Base-by-base conservation (phyloP, 257 asterid species). In the Solanum rostratum region DNA sequence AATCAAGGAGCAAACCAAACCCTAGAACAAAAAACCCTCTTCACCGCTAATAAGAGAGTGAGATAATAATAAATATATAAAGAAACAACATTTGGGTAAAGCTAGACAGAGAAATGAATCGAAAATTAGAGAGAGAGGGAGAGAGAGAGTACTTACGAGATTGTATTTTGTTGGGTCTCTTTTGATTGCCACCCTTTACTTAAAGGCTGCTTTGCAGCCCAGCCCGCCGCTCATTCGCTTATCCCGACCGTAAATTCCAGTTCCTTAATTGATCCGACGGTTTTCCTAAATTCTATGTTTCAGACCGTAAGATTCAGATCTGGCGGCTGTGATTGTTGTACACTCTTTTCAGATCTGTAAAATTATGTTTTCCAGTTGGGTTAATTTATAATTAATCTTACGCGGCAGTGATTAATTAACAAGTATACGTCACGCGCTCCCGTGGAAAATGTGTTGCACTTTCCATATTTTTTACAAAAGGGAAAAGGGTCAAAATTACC, bases 81-180 rank as follows among this genome's bases (percentile, higher is more conserved):
- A 68, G 86, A 83, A 54, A 86, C 41, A 46, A 74, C 22, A 46
- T 22, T 74, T 74, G 81, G 81, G 22, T 74, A 74, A 85, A 85
- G 85, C 79, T 86, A 79, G 87, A 41, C 13, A 71, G 29, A 73
- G 81, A 46, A 22, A 76, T 24, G 43, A 46, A 76, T 30, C 52
- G 33, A 52, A 24, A 62, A 9, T n/a, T n/a, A 66, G 63, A 87
- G 70, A 87, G 80, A 55, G 74, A 88, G 85, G 63, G 85, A 88
- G 68, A 87, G 84, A 66, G 43, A 88, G 87, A 81, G 83, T 46
- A 88, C 91, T 91, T 91, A 87, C 91, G 91, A 89, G 88, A 79
- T 80, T 86, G 86, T 84, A 63, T 55, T 55, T 50, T 92, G 88
- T 78, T 80, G 87, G 85, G 87, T 88, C 62, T 88, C 81, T 37